Evolutionary conservation across 495 filamentous ascomycete species (phyloP), one percentile per base, ranked within the genome.

Genomic region (Lophiostoma macrostomum): DNA sequence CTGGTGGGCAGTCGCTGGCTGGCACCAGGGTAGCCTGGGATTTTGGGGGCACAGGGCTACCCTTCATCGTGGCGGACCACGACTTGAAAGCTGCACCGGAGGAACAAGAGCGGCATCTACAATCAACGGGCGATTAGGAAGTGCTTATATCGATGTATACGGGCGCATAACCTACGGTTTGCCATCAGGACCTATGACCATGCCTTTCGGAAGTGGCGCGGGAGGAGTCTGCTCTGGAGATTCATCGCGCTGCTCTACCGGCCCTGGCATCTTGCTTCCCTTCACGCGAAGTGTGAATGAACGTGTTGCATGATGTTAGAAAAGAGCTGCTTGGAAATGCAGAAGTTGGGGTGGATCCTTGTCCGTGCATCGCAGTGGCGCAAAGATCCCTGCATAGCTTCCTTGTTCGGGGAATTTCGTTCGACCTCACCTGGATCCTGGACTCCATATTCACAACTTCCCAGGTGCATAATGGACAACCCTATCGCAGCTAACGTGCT

Each of bases 121-220:
- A 52, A n/a, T n/a, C n/a, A n/a, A n/a, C n/a, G n/a, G n/a, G n/a
- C n/a, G n/a, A n/a, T n/a, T n/a, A n/a, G n/a, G n/a, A n/a, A n/a
- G n/a, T n/a, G n/a, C n/a, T n/a, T n/a, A 56, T 16, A 32, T 27
- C 27, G 38, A 30, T 11, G 16, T 28, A 16, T 14, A 45, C n/a
- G n/a, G n/a, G n/a, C n/a, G 18, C 10, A 1, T 20, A 10, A 60
- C 88, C 71, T 76, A 97, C 93, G 91, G 93, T 72, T 96, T 97
- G 37, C 93, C 93, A 75, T 98, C 88, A 60, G 91, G 88, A 36
- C 85, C 93, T 31, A 96, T 73, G 3, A 95, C 80, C 5, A 95
- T 76, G 56, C 91, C 91, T 68, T 90, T 94, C 12, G 88, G 85
- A 23, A 82, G 53, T 25, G 71, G 44, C 24, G 25, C 50, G 7